These are phyloP conservation scores for Hysterangium stoloniferum DNA, from an alignment of 768 basidiomycete species.

Conservation along the genomic window DNA sequence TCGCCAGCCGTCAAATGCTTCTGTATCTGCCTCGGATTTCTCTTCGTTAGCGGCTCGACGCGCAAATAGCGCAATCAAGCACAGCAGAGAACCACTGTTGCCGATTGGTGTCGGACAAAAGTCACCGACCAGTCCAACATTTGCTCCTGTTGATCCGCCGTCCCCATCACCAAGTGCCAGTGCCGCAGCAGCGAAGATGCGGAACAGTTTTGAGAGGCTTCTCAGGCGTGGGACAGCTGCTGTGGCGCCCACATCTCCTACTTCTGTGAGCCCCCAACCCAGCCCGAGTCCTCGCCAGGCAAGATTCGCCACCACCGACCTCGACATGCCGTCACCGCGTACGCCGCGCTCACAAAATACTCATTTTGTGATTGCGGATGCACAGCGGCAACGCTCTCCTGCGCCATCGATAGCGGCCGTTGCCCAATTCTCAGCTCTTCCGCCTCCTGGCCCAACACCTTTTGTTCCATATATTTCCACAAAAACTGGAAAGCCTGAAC, in stretches of 20 bases:
- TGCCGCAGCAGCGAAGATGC: conserved; percentile 25
- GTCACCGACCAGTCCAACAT: neutral
- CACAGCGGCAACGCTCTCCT: conserved; percentile 2
- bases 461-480: conserved; percentile 26
- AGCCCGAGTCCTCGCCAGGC: conserved; percentile 20
- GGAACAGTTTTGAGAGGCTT: conserved; percentile 55
- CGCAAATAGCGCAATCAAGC: conserved; percentile 30
- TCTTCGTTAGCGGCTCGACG: conserved; percentile 3
- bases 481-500: conserved; percentile 36
- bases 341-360: conserved; percentile 21
- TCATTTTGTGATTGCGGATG: conserved; percentile 13
- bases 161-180: conserved; percentile 14
- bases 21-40: conserved; percentile 5
- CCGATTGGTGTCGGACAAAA: conserved; percentile 33
- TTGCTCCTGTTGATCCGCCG: conserved; percentile 6
- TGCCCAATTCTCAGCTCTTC: neutral
- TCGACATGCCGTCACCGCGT: conserved; percentile 17
- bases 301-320: conserved; percentile 17
- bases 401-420: neutral
- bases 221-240: conserved; percentile 40
- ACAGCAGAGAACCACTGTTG: conserved; percentile 67
- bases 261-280: conserved; percentile 14
- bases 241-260: conserved; percentile 19
- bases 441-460: conserved; percentile 10
- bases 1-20: conserved; percentile 8